Evolutionary conservation across 176 grass and related monocot species (phyloP).

Genomic region (Oryza australiensis): DNA sequence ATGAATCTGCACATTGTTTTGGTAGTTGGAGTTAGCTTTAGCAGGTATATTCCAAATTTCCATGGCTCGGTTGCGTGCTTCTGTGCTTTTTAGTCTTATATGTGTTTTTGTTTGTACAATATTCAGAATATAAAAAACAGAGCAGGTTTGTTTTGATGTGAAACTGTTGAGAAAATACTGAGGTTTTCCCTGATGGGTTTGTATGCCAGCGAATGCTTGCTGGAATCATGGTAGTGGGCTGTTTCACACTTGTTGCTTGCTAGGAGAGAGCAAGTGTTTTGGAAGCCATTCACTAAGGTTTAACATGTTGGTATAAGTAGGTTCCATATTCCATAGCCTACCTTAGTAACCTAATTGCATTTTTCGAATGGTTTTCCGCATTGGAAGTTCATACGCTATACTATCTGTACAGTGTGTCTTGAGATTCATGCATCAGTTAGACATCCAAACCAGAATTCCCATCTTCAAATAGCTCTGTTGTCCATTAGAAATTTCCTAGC

Average conservation of each 20-base stretch:
- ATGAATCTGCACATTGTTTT: constrained; percentile 2
- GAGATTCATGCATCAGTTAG: not conserved
- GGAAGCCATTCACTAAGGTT: not conserved
- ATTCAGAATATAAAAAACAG: not conserved
- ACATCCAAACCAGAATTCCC: not conserved
- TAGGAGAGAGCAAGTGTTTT: not conserved
- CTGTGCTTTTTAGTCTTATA: not conserved
- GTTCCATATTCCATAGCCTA: not conserved
- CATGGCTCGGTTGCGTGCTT: not conserved
- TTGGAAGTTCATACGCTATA: not conserved
- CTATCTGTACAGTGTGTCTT: not conserved
- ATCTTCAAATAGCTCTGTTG: not conserved
- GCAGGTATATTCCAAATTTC: not conserved
- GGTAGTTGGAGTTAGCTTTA: not conserved
- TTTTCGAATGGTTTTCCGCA: not conserved
- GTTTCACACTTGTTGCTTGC: not conserved
- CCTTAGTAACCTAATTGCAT: not conserved
- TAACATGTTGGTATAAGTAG: not conserved
- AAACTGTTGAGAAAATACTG: not conserved
- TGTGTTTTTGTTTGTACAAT: not conserved
- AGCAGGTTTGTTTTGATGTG: not conserved
- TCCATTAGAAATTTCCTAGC: not conserved
- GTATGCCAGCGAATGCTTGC: not conserved
- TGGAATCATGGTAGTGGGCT: not conserved
- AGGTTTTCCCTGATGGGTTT: not conserved